These are phyloP conservation scores for Candida railenensis DNA, from an alignment of 805 yeast genomes.

Conservation along the genomic window DNA sequence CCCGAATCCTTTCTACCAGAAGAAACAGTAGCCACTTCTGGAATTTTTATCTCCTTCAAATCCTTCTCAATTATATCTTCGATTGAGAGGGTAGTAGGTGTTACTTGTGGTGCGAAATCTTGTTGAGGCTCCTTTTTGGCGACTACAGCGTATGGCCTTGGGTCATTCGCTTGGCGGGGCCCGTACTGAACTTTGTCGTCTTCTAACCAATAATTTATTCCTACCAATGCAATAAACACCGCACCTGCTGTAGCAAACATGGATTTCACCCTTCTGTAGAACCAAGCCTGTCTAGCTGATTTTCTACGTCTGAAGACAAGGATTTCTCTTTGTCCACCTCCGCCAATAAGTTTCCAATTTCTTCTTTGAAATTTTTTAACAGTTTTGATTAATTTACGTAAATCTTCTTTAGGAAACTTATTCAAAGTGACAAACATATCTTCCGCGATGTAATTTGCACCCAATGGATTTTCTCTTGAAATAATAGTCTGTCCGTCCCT, in stretches of 20 bases:
- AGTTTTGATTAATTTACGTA: slow-evolving; percentile 29
- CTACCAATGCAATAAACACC: slow-evolving; percentile 19
- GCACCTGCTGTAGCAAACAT: slow-evolving; percentile 26
- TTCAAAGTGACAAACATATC: slow-evolving; percentile 43
- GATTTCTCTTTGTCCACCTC: slow-evolving; percentile 26
- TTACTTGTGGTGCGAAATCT: not conserved
- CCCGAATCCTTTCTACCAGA: not conserved
- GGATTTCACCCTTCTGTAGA: slow-evolving; percentile 15
- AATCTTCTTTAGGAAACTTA: slow-evolving; percentile 32
- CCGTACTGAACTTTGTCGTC: not conserved
- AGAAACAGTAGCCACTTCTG: not conserved
- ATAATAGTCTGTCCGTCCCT: slow-evolving; percentile 33
- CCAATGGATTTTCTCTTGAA: slow-evolving; percentile 39
- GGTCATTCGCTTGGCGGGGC: not conserved
- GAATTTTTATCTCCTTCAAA: not conserved
- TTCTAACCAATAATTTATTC: slow-evolving; percentile 17
- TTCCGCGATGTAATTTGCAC: slow-evolving; percentile 30
- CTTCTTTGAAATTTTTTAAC: slow-evolving; percentile 43
- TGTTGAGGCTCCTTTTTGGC: not conserved
- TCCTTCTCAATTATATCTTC: not conserved
- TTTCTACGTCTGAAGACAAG: slow-evolving; percentile 13
- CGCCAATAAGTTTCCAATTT: slow-evolving; percentile 58
- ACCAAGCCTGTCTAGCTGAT: not conserved
- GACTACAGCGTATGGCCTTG: not conserved
- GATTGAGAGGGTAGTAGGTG: not conserved